These are phyloP conservation scores for Apophysomyces trapeziformis DNA, from an alignment of 371 early-diverging fungal species.

Conservation along the genomic window DNA sequence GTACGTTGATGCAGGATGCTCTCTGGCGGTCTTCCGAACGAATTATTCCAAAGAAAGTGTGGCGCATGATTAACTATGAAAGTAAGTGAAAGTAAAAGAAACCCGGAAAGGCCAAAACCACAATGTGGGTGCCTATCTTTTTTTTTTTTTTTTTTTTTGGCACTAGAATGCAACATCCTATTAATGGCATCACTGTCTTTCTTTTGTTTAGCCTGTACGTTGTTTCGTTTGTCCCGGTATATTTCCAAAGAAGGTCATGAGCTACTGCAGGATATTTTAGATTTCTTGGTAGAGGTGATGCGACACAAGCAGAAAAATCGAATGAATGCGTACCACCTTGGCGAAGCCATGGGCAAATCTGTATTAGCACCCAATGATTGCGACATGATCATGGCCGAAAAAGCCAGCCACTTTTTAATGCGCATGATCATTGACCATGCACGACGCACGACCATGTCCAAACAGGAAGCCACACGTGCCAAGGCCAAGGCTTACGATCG, in stretches of 20 bases:
- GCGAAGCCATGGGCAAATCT: conserved; percentile 24
- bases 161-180: too few relatives aligned
- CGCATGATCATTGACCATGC: conserved; percentile 17
- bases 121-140: background rate
- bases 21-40: conserved; percentile 21
- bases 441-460: conserved; percentile 23
- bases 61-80: conserved; percentile 22
- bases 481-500: conserved; percentile 46
- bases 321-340: conserved; percentile 21
- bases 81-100: conserved; percentile 10
- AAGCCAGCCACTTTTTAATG: conserved; percentile 16
- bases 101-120: too few relatives aligned
- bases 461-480: conserved; percentile 40
- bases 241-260: conserved; percentile 14
- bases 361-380: conserved; percentile 19
- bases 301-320: conserved; percentile 19
- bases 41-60: conserved; percentile 19
- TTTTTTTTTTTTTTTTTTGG: background rate
- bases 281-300: conserved; percentile 22
- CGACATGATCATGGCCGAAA: conserved; percentile 22
- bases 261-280: conserved; percentile 18
- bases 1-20: conserved; percentile 22
- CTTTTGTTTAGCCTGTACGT: conserved; percentile 5
- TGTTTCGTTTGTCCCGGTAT: conserved; percentile 13
- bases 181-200: background rate